Evolutionary conservation across 23 red algal species (phyloP), one percentile per base, ranked within the genome.

Genomic region (Agarophyton chilense): DNA sequence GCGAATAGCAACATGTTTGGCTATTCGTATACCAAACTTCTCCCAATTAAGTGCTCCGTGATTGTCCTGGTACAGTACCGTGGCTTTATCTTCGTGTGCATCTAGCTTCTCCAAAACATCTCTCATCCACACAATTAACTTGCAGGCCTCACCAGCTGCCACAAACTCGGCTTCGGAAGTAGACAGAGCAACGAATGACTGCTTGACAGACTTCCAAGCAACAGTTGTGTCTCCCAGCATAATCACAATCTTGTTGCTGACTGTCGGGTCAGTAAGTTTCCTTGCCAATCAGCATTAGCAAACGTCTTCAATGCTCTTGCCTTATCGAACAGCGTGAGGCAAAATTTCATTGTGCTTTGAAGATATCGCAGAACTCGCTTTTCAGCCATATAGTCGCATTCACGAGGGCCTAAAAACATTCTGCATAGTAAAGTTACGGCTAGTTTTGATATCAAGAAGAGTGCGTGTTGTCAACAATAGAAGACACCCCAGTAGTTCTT

Each of bases 161-260:
- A 89, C 73, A 75, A 71, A 79, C 31, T 89, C 70, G 1, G 84
- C 84, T 66, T 89, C 71, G 0, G 51, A 40, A 0, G 84, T 89
- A 0, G 41, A 89, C 8, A 61, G 17, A 4, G 84, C 84, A 25
- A 89, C 71, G 0, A 54, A 49, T 0, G 72, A 26, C 41, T 89
- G 84, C 67, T 49, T 72, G 4, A 40, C 10, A 1, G 60, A 28
- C 65, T 33, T 45, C 71, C 84, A 89, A 4, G 53, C 36, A 0
- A 89, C 32, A 10, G 52, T 49, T 11, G 46, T 53, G 19, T 33
- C 32, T 33, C 34, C 64, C 5, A 45, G 29, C 52, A 52, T 56
- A 65, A 57, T 28, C 1, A 82, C 2, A 2, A 82, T 22, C 40
- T 36, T 42, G 4, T 63, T 10, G 49, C 28, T 31, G 52, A 82